A percentile compares a stretch with the other conserved stretches of the same genome.
These are phyloP conservation scores for Tricholoma flavovirens DNA, from an alignment of 768 basidiomycete species.

Conservation along the genomic window DNA sequence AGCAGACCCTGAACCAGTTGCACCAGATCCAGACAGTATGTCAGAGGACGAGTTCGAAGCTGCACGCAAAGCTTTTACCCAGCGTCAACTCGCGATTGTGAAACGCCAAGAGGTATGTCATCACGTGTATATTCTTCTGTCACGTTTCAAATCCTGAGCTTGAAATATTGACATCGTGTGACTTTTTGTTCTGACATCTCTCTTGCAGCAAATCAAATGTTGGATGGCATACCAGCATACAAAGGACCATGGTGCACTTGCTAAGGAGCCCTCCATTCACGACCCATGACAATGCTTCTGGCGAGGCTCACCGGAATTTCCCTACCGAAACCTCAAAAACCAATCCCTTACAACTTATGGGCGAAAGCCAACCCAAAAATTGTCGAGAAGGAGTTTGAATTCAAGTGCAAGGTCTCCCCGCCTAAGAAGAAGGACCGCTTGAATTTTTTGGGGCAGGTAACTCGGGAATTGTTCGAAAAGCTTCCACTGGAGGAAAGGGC, in stretches of 20 bases:
- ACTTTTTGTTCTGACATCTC: too few species aligned
- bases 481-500: not conserved
- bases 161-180: too few species aligned
- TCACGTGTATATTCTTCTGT: too few species aligned
- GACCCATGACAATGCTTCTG: not conserved
- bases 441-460: not conserved
- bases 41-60: too few species aligned
- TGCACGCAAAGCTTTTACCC: too few species aligned
- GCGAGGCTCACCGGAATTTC: not conserved
- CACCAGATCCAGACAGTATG: too few species aligned
- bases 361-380: not conserved
- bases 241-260: not conserved
- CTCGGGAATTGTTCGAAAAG: not conserved
- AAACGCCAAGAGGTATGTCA: too few species aligned
- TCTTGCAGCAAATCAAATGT: too few species aligned
- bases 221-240: not conserved
- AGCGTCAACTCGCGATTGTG: too few species aligned
- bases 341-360: not conserved
- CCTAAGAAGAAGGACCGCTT: not conserved
- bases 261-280: not conserved
- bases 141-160: too few species aligned
- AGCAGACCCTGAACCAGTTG: too few species aligned
- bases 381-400: not conserved
- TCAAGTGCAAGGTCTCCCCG: too few species aligned
- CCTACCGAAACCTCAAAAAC: not conserved